phyloP scores from a whole-genome alignment of 148 eudicot genomes.

The Rhododendron mucronatum region DNA sequence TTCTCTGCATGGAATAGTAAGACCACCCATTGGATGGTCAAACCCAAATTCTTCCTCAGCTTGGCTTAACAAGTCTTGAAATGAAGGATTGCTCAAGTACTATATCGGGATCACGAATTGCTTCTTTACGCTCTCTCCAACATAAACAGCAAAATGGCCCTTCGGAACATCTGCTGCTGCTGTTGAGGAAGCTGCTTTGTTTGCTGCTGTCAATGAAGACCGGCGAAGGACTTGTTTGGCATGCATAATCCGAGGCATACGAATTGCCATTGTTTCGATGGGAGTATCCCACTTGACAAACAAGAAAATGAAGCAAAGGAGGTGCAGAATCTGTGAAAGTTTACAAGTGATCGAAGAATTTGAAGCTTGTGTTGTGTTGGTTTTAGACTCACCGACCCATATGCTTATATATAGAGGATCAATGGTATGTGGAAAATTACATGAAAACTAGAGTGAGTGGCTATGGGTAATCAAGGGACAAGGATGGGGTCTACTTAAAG shows the following conservation, averaged over 20 bases:
- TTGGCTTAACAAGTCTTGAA: background rate
- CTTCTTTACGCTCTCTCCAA: constrained; percentile 2
- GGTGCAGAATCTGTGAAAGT: background rate
- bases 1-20: background rate
- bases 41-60: background rate
- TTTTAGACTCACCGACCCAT: background rate
- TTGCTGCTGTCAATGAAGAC: background rate
- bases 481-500: background rate
- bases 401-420: background rate
- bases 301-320: background rate
- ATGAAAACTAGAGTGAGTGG: background rate
- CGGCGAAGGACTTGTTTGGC: background rate
- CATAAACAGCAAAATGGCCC: background rate
- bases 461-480: too few species aligned
- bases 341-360: background rate
- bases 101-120: background rate
- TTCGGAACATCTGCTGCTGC: background rate
- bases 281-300: background rate
- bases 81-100: background rate
- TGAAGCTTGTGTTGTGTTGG: background rate
- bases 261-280: background rate
- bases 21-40: background rate
- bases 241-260: constrained; percentile 2
- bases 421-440: background rate
- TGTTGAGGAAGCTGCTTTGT: background rate